These are phyloP conservation scores for Hibiscus tridactylites DNA, from an alignment of 345 rosid genomes.

Conservation along the genomic window DNA sequence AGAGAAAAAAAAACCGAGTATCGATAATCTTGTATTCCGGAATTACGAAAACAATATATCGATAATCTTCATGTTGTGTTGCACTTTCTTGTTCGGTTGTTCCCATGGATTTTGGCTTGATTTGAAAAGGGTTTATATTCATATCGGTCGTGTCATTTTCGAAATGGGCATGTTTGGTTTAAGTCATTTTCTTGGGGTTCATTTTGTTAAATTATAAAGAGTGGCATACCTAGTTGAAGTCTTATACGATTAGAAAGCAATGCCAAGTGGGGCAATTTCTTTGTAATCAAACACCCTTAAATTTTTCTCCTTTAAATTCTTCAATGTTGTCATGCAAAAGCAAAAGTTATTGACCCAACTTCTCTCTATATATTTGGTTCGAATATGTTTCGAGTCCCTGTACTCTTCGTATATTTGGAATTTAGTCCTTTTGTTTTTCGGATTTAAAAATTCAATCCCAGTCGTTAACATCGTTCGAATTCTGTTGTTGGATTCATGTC, in stretches of 20 bases:
- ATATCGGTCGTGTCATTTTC: conserved; percentile 13
- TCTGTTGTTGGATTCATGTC: too few relatives aligned
- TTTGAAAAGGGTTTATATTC: too few relatives aligned
- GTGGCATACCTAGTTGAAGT: background rate
- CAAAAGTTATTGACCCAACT: conserved; percentile 13
- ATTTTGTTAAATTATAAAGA: too few relatives aligned
- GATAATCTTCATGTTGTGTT: conserved; percentile 8
- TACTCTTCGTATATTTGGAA: too few relatives aligned
- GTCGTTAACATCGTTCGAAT: too few relatives aligned
- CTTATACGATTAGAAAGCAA: conserved; percentile 1
- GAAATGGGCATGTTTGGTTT: conserved; percentile 23
- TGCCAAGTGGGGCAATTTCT: conserved; percentile 18
- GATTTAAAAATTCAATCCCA: too few relatives aligned
- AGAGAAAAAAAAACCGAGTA: too few relatives aligned
- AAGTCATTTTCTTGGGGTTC: conserved; percentile 26
- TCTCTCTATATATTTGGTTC: background rate
- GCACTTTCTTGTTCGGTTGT: conserved; percentile 8
- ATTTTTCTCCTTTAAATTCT: conserved; percentile 2
- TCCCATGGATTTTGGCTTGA: conserved; percentile 21
- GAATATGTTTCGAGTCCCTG: too few relatives aligned
- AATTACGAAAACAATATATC: too few relatives aligned
- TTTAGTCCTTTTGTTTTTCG: too few relatives aligned
- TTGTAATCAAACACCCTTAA: background rate
- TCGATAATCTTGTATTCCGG: too few relatives aligned
- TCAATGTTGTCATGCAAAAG: conserved; percentile 16